Percentiles rank a stretch among this genome's conserved stretches.
Evolutionary conservation across 768 basidiomycete genomes (phyloP).

Genomic region (Termitomyces sp.): DNA sequence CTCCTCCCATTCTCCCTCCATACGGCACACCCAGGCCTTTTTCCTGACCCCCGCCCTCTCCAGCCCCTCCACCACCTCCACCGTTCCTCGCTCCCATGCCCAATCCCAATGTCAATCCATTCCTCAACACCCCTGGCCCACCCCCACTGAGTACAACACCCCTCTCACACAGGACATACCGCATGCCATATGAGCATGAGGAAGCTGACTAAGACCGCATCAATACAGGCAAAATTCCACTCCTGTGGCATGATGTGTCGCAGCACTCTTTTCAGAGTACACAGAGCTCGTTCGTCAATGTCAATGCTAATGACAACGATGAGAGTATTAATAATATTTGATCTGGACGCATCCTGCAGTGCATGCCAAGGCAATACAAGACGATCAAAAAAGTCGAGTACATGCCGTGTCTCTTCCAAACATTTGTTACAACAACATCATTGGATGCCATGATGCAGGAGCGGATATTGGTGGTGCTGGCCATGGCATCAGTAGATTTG

Average conservation of each 20-base stretch:
- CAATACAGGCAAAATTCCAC: conserved; percentile 67
- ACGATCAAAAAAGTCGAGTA: conserved; percentile 91
- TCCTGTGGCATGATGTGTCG: conserved; percentile 46
- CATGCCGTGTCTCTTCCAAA: conserved; percentile 32
- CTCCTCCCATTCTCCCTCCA: too few relatives aligned
- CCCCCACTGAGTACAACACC: conserved; percentile 18
- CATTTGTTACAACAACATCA: too few relatives aligned
- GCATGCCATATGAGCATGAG: conserved; percentile 38
- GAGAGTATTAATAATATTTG: conserved; percentile 55
- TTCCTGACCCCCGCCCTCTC: too few relatives aligned
- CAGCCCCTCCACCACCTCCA: too few relatives aligned
- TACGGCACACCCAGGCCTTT: too few relatives aligned
- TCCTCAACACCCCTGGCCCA: background rate
- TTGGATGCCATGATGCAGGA: too few relatives aligned
- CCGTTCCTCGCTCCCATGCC: background rate
- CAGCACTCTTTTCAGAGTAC: conserved; percentile 24
- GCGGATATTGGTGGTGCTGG: too few relatives aligned
- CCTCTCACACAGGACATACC: conserved; percentile 17
- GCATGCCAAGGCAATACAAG: conserved; percentile 87
- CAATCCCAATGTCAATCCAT: conserved; percentile 4
- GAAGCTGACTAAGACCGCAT: conserved; percentile 38
- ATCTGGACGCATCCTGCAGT: conserved; percentile 89
- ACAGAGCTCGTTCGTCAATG: conserved; percentile 21
- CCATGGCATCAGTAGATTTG: too few relatives aligned
- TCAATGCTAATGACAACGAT: conserved; percentile 26